Percentiles rank a stretch among this genome's conserved stretches.
Conservation (phyloP, 306 rosid species). For the Cicer cuneatum region DNA sequence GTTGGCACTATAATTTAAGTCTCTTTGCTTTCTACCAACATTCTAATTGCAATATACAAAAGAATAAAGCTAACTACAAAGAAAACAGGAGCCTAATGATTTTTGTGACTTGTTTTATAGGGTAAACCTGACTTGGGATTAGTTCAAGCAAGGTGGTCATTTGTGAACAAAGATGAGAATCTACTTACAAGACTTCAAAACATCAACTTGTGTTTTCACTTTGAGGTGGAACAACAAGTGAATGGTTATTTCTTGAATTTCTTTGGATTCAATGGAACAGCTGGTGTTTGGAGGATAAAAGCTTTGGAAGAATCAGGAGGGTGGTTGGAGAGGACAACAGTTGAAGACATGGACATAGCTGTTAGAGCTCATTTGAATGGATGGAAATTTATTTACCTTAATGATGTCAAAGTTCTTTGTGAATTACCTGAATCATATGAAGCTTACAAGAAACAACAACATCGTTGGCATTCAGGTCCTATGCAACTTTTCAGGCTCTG, state of each 20-base stretch:
- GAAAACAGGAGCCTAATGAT: not conserved
- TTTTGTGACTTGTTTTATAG: conserved; percentile 50
- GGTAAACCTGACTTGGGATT: conserved; percentile 92
- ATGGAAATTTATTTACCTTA: conserved; percentile 91
- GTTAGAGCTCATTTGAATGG: conserved; percentile 95
- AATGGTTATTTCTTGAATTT: conserved; percentile 86
- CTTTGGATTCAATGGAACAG: conserved; percentile 98
- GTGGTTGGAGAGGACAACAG: conserved; percentile 97
- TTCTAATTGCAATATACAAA: no score
- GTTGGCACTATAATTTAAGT: conserved; percentile 48
- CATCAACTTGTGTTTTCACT: conserved; percentile 95
- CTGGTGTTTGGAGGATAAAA: conserved; percentile 95
- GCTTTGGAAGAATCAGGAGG: conserved; percentile 98
- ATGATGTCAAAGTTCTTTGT: conserved; percentile 91
- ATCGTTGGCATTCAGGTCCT: conserved; percentile 99
- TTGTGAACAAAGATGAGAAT: conserved; percentile 94
- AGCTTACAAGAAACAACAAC: conserved; percentile 96
- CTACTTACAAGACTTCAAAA: conserved; percentile 92
- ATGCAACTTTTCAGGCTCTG: conserved; percentile 97
- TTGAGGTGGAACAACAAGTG: conserved; percentile 99
- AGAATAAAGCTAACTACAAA: not conserved
- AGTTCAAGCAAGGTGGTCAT: conserved; percentile 97
- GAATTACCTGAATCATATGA: conserved; percentile 97
- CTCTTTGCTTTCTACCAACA: no score
- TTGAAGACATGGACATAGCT: conserved; percentile 98